Evolutionary conservation across 2,329 filamentous ascomycete genomes (phyloP).

Genomic region (Leptographium wingfieldii): DNA sequence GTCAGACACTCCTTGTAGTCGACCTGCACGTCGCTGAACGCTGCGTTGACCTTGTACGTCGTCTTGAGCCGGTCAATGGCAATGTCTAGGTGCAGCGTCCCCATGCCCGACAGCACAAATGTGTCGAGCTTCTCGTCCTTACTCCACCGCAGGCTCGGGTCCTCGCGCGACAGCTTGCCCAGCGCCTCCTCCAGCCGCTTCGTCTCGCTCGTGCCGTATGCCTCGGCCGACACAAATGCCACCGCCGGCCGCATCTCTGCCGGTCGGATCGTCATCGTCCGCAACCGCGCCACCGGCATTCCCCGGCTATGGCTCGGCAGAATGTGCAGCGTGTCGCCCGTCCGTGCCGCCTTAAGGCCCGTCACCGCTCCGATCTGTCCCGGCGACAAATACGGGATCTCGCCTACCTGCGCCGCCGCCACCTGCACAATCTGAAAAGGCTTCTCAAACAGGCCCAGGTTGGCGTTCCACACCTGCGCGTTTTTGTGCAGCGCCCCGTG

Average conservation of each 20-base stretch:
- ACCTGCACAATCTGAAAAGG: conserved; percentile 76
- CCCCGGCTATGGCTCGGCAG: conserved; percentile 42
- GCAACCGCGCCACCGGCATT: conserved; percentile 54
- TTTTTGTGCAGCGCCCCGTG: conserved; percentile 68
- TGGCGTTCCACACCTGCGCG: conserved; percentile 74
- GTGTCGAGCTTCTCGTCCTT: conserved; percentile 84
- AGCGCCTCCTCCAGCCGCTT: conserved; percentile 68
- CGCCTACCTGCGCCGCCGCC: conserved; percentile 76
- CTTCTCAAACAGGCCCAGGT: conserved; percentile 64
- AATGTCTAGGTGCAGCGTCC: conserved; percentile 88
- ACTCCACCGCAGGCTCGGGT: conserved; percentile 78
- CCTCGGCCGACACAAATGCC: conserved; percentile 91
- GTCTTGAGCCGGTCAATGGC: conserved; percentile 77
- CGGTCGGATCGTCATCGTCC: conserved; percentile 69
- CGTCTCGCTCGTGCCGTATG: conserved; percentile 47
- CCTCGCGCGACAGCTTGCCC: conserved; percentile 70
- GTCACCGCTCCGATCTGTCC: conserved; percentile 92
- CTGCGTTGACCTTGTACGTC: conserved; percentile 74
- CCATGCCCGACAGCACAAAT: conserved; percentile 91
- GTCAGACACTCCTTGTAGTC: conserved; percentile 81
- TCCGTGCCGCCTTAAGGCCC: conserved; percentile 81
- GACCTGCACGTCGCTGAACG: conserved; percentile 87
- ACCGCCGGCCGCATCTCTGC: conserved; percentile 87
- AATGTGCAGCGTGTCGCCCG: conserved; percentile 80
- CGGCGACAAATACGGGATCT: conserved; percentile 65